These are phyloP conservation scores for Termitomyces sp. DNA, from an alignment of 768 basidiomycete genomes.

Conservation along the genomic window DNA sequence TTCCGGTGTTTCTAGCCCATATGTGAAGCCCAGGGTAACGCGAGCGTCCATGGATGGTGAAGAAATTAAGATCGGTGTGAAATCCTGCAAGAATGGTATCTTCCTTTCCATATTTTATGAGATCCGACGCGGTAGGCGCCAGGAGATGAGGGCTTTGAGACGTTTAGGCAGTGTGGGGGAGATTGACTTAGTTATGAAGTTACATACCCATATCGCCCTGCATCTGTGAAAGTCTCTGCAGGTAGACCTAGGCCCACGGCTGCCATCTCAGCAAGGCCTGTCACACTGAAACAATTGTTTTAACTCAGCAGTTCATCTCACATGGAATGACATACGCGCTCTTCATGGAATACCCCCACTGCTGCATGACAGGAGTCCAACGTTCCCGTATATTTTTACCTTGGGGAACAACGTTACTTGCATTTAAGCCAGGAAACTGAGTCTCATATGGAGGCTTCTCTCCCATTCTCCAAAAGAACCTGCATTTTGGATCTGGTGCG, in stretches of 20 bases:
- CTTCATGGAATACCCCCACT: slow-evolving; percentile 89
- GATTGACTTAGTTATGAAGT: not conserved
- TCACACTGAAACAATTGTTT: slow-evolving; percentile 48
- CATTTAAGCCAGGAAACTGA: slow-evolving; percentile 69
- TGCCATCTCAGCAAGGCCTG: slow-evolving; percentile 83
- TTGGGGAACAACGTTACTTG: slow-evolving; percentile 77
- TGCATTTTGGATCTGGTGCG: slow-evolving; percentile 88
- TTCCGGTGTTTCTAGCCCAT: slow-evolving; percentile 93
- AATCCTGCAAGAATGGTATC: slow-evolving; percentile 92
- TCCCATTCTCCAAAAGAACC: slow-evolving; percentile 89
- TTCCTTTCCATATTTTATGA: slow-evolving; percentile 68
- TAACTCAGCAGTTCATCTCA: not conserved
- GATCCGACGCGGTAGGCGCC: slow-evolving; percentile 91
- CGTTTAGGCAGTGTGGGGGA: not conserved
- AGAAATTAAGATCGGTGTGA: slow-evolving; percentile 90
- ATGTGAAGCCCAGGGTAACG: slow-evolving; percentile 87
- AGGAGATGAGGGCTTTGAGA: slow-evolving; percentile 65
- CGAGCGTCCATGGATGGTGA: slow-evolving; percentile 87
- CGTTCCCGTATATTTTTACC: slow-evolving; percentile 46
- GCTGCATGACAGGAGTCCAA: slow-evolving; percentile 75
- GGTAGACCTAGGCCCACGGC: slow-evolving; percentile 79
- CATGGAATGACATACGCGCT: slow-evolving; percentile 51
- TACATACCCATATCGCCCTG: slow-evolving; percentile 78
- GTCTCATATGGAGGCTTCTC: slow-evolving; percentile 72
- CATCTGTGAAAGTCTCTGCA: slow-evolving; percentile 63